Base-by-base conservation (phyloP, 2,329 filamentous ascomycete genomes). In the Exophiala lecanii-corni region DNA sequence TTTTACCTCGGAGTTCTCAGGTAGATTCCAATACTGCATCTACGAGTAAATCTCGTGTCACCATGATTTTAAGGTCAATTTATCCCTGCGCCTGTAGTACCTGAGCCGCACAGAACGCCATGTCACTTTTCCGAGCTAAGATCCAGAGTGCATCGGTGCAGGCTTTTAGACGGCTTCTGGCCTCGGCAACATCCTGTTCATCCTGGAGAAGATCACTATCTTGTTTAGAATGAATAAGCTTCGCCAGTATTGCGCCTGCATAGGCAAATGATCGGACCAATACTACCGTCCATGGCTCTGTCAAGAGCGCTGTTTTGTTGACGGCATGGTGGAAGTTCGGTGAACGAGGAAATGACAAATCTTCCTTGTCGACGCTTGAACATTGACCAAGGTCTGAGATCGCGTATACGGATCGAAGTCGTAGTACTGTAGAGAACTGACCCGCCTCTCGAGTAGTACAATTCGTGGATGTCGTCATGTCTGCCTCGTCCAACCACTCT, bases 261-360 rank as follows among this genome's bases (percentile, higher is more conserved):
- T 41, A 38, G 5, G 43, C 37, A 25, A 45, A 45, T n/a, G n/a
- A n/a, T n/a, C 49, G 50, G 16, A 53, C 50, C 4, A 49, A 37
- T 13, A 79, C 69, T 28, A 72, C 70, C 1, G 75, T 78, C 76
- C 76, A 80, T 2, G 77, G 77, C 50, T 80, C 76, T 1, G 75
- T 78, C 42, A 81, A 55, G n/a, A 81, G 63, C 1, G 76, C 71
- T 2, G 72, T 74, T 45, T 76, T 67, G 31, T 69, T 73, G 17
- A 78, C 64, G 1, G 74, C 74, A 43, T 72, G 71, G 54, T 49
- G 75, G 41, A 76, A 73, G 16, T 71, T 68, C 16, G 59, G 52
- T 21, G 46, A 47, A 32, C 49, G 26, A 10, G 33, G 47, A 19
- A 47, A 43, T n/a, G 40, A 42, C n/a, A n/a, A n/a, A n/a, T 43